Evolutionary conservation across 768 basidiomycete species (phyloP), one percentile per base, ranked within the genome.

Genomic region (Roridomyces roridus): DNA sequence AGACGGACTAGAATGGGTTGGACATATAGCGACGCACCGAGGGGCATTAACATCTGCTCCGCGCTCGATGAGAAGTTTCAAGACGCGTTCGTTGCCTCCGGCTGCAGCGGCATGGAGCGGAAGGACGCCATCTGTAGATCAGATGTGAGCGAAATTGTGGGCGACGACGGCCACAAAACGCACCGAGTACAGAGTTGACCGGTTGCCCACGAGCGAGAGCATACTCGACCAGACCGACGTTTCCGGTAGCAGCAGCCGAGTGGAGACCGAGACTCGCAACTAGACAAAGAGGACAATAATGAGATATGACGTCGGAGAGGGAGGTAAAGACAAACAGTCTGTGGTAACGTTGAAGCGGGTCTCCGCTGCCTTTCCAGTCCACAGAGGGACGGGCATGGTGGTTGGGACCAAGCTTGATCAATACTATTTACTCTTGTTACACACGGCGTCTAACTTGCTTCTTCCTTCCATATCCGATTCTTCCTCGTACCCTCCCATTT

Each of bases 41-140:
- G 94, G 89, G 5, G 95, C 95, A 73, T 98, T 98, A 26, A 98
- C 96, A 69, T 99, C 97, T n/a, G 97, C 97, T 20, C 97, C 96
- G 55, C 87, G 79, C 59, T 97, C 93, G 67, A 99, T 90, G 42
- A 99, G 77, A 61, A 96, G 80, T 66, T 86, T 84, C 36, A 98
- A 94, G 40, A 98, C 91, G 54, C 87, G 83, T 52, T 91, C 92
- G 68, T 86, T 92, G 2, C 97, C 97, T 21, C 93, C 93, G 0
- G 94, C 91, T 64, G 87, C 92, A 2, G 96, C 97, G 4, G 94
- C 96, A 69, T 99, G 97, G 9, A 99, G 81, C 4, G 97, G 96
- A n/a, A 97, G 86, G 4, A 99, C 91, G 31, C 97, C 97, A 68
- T 96, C 61, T 62, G 37, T 5, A 28, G 11, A 17, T 25, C 31